Percentiles rank a stretch among this genome's conserved stretches.
Evolutionary conservation across 2,329 filamentous ascomycete species (phyloP).

Genomic region (Aspergillus sp.): DNA sequence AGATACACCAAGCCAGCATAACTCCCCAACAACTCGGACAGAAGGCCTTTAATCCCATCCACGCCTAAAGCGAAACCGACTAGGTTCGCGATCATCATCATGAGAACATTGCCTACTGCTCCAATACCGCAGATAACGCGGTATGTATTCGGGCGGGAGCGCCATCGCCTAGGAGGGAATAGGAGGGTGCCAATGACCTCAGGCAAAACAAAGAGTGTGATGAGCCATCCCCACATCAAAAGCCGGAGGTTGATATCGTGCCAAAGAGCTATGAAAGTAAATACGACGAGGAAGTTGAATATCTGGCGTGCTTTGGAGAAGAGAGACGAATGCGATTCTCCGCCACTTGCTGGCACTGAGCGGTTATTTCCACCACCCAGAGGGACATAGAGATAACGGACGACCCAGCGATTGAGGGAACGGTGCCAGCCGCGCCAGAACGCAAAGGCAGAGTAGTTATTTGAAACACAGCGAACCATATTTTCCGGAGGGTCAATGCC

Average conservation of each 20-base stretch:
- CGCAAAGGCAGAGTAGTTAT: slow-evolving; percentile 86
- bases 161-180: slow-evolving; percentile 75
- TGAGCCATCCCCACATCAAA: slow-evolving; percentile 94
- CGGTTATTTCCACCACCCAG: slow-evolving; percentile 66
- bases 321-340: slow-evolving; percentile 28
- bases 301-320: slow-evolving; percentile 59
- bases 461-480: slow-evolving; percentile 93
- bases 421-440: slow-evolving; percentile 99
- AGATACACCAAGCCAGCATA: slow-evolving; percentile 77
- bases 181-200: slow-evolving; percentile 71
- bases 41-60: slow-evolving; percentile 77
- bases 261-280: slow-evolving; percentile 97
- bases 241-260: slow-evolving; percentile 92
- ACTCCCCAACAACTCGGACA: slow-evolving; percentile 72
- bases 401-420: slow-evolving; percentile 89
- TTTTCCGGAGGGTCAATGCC: slow-evolving; percentile 95
- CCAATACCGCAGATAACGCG: slow-evolving; percentile 78
- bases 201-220: slow-evolving; percentile 89
- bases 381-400: slow-evolving; percentile 91
- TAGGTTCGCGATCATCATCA: slow-evolving; percentile 95
- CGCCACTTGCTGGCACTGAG: slow-evolving; percentile 5
- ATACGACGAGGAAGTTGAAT: slow-evolving; percentile 77
- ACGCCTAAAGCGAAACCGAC: slow-evolving; percentile 92
- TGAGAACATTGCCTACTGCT: slow-evolving; percentile 77
- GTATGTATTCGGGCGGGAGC: slow-evolving; percentile 67